These are phyloP conservation scores for Coemansia sp. DNA, from an alignment of 192 early-diverging fungal species.

Conservation along the genomic window DNA sequence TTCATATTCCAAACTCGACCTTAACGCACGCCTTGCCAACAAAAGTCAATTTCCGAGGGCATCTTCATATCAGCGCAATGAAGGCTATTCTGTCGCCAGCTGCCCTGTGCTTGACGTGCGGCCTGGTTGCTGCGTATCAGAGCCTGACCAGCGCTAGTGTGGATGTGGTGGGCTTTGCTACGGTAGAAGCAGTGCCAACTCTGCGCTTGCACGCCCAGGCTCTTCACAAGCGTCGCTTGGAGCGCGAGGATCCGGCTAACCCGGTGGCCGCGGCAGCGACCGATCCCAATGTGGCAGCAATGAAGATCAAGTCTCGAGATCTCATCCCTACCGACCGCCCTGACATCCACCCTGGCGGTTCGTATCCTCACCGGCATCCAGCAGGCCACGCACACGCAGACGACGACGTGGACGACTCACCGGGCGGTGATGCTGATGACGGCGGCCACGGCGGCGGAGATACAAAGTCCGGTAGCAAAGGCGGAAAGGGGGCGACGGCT, in stretches of 20 bases:
- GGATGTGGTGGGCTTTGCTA: neutral
- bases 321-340: conserved; percentile 43
- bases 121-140: neutral
- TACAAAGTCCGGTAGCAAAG: conserved; percentile 7
- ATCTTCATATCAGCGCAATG: neutral
- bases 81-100: neutral
- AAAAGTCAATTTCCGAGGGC: neutral
- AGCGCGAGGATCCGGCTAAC: conserved; percentile 38
- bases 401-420: conserved; percentile 8
- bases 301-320: conserved; percentile 45
- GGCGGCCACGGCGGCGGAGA: neutral
- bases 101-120: neutral
- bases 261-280: conserved; percentile 50
- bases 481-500: neutral
- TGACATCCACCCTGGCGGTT: conserved; percentile 9
- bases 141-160: neutral
- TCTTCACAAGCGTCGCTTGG: conserved; percentile 25
- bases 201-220: neutral
- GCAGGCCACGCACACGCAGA: conserved; percentile 5
- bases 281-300: conserved; percentile 47
- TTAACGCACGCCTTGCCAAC: neutral
- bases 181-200: neutral
- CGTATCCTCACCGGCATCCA: conserved; percentile 14
- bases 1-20: neutral
- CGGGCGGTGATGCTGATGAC: neutral